Evolutionary conservation across 176 grass and related monocot species (phyloP).

Genomic region (Alloteropsis semialata): DNA sequence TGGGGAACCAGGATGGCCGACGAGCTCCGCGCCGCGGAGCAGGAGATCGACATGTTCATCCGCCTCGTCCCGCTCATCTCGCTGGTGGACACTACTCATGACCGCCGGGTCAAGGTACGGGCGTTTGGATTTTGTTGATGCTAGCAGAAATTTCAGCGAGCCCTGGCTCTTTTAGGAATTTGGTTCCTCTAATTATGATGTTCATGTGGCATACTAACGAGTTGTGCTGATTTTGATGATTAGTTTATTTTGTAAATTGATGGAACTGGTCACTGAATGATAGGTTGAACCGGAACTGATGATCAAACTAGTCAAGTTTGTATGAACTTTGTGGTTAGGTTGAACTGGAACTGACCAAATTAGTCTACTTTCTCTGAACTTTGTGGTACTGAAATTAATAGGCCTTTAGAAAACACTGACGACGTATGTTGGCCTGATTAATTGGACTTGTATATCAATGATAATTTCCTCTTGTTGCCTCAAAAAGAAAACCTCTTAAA

Average conservation of each 20-base stretch:
- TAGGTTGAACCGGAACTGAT: not conserved
- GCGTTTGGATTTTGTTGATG: not conserved
- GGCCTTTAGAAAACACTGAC: not conserved
- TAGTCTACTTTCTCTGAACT: not conserved
- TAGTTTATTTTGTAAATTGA: not conserved
- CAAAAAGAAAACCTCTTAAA: no score
- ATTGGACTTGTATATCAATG: not conserved
- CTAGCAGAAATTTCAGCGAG: not conserved
- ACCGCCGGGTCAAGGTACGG: constrained; percentile 3
- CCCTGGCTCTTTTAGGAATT: not conserved
- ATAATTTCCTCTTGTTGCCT: not conserved
- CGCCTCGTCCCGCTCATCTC: constrained; percentile 35
- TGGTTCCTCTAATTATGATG: not conserved
- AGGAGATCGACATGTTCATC: no score
- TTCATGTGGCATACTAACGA: not conserved
- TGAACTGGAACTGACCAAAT: not conserved
- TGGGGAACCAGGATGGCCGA: not conserved
- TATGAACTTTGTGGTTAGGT: no score
- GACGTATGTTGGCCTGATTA: not conserved
- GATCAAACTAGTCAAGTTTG: not conserved
- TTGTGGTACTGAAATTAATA: no score
- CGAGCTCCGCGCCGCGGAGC: no score
- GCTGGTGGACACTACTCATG: constrained; percentile 34
- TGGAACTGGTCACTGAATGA: not conserved
- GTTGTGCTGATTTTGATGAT: no score